Base-by-base conservation (phyloP, 2,329 filamentous ascomycete species). In the Colletotrichum sp. region DNA sequence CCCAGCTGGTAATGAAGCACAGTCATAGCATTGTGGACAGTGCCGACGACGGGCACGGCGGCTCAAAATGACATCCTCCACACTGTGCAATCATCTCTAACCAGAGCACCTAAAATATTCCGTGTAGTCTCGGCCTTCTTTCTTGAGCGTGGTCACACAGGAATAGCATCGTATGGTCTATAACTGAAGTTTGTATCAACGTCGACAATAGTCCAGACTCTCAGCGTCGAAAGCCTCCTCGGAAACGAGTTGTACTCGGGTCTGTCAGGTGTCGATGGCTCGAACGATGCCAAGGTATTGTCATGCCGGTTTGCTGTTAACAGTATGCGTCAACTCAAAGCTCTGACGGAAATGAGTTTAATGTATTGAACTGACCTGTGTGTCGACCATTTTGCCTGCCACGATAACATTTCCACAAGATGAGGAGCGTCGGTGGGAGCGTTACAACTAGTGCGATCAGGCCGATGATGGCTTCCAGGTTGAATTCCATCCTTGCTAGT, bases 261-360 rank as follows among this genome's bases (percentile, higher is more conserved):
- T 28, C 55, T 58, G 0, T 13, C 25, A 9, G 28, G 1, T 22
- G 13, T 28, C 22, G 4, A 8, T 28, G 55, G 25, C 13, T 28
- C 16, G 0, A 18, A 27, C 8, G 22, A 2, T 9, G 25, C 25
- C 15, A 58, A 18, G 4, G 5, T 9, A 28, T 2, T 1, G 16
- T 58, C 2, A 28, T 3, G 8, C 3, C 6, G 22, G 3, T 27
- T 58, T 58, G 15, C 55, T 52, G 4, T 12, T 6, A 2, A 22
- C 8, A 0, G 6, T 52, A 0, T 1, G 6, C 10, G n/a, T 52
- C 43, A 52, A 13, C n/a, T 48, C n/a, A 48, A 13, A 48, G 1
- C 0, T 48, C 8, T 3, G 55, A 58, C 4, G 0, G 10, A 13
- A 16, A 0, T 1, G 0, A 5, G 1, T 58, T 58, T 1, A 3